These are phyloP conservation scores for Starmerella ratchasimensis DNA, from an alignment of 805 yeast species.

Conservation along the genomic window DNA sequence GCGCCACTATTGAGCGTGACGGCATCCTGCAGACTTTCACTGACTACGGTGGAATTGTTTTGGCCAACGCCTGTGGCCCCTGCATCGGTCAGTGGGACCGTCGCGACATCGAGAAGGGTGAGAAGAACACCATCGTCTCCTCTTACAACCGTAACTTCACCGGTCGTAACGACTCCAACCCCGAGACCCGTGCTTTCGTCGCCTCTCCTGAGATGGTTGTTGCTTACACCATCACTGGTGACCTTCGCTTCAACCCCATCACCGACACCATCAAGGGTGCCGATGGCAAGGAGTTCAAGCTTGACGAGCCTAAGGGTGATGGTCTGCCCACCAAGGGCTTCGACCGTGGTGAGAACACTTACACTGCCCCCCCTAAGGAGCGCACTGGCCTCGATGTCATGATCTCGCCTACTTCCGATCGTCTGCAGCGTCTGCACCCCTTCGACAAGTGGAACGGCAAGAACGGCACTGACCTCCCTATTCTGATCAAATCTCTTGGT, in stretches of 20 bases:
- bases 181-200: slow-evolving; percentile 90
- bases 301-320: slow-evolving; percentile 75
- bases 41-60: slow-evolving; percentile 83
- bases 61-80: slow-evolving; percentile 98
- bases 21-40: slow-evolving; percentile 80
- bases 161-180: slow-evolving; percentile 96
- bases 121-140: slow-evolving; percentile 90
- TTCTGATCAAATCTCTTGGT: slow-evolving; percentile 89
- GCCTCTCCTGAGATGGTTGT: slow-evolving; percentile 95
- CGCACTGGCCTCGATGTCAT: slow-evolving; percentile 60
- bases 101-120: slow-evolving; percentile 81
- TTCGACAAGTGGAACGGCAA: slow-evolving; percentile 95
- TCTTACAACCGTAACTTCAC: slow-evolving; percentile 98
- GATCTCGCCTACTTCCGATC: slow-evolving; percentile 82
- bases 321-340: slow-evolving; percentile 85
- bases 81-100: slow-evolving; percentile 99
- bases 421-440: slow-evolving; percentile 88
- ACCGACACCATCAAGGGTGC: slow-evolving; percentile 78
- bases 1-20: slow-evolving; percentile 96
- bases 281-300: slow-evolving; percentile 81
- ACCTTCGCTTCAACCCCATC: slow-evolving; percentile 89
- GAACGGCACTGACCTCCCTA: slow-evolving; percentile 80
- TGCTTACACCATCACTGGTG: slow-evolving; percentile 92
- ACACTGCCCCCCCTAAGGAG: slow-evolving; percentile 93
- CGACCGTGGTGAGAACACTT: slow-evolving; percentile 85